Conservation (phyloP, 495 filamentous ascomycete species). For the Podospora australis region DNA sequence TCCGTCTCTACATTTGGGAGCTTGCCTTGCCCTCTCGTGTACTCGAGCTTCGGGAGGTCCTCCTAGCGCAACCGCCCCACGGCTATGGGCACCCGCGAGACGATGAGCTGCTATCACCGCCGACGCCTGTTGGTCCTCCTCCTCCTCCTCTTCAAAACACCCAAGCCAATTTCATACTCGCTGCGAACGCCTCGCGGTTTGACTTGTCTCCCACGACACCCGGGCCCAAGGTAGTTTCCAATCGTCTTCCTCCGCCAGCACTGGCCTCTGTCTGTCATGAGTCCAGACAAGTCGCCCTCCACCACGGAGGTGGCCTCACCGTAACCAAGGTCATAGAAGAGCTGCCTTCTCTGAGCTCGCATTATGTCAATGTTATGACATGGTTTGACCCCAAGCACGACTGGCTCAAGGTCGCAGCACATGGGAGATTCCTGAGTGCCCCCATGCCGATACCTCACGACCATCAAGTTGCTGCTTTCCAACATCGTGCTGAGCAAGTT, state of each 20-base stretch:
- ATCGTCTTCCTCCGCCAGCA: not conserved
- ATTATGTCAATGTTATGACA: not conserved
- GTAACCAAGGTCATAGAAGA: not conserved
- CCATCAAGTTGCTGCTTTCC: not conserved
- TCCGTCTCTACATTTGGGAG: not conserved
- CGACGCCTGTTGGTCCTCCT: too few relatives aligned
- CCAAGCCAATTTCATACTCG: too few relatives aligned
- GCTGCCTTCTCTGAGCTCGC: not conserved
- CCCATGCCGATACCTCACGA: not conserved
- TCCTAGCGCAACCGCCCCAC: too few relatives aligned
- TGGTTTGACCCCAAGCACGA: not conserved
- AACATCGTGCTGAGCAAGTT: not conserved
- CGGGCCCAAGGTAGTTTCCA: not conserved
- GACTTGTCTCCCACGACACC: too few relatives aligned
- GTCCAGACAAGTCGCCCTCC: not conserved
- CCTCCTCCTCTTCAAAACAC: too few relatives aligned
- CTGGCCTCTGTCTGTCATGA: not conserved
- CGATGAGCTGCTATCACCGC: too few relatives aligned
- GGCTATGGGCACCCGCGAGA: too few relatives aligned
- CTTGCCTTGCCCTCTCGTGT: not conserved
- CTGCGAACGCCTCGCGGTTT: too few relatives aligned
- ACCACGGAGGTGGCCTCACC: not conserved
- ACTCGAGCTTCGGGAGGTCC: not conserved
- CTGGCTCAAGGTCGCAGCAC: not conserved
- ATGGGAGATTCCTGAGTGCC: not conserved